Evolutionary conservation across 495 filamentous ascomycete genomes (phyloP).

Genomic region (Neurospora sp.): DNA sequence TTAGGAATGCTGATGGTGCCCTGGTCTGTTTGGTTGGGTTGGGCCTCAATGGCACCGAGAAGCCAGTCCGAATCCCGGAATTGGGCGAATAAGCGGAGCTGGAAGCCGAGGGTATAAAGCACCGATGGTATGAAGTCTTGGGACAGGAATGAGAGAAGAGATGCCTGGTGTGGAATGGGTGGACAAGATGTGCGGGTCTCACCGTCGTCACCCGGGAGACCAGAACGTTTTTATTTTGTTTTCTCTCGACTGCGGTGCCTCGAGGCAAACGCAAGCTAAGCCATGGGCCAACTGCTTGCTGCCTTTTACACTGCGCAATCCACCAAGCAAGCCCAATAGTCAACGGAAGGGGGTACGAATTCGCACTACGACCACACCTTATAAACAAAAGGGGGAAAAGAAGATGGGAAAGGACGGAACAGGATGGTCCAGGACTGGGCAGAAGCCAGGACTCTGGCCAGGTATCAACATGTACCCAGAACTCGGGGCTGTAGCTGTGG

Average conservation of each 20-base stretch:
- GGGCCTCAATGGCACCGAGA: conserved; percentile 20
- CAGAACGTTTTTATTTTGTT: not conserved
- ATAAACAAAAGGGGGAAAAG: not conserved
- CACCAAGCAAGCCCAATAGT: not conserved
- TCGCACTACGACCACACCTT: not conserved
- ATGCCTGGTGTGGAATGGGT: not conserved
- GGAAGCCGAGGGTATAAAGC: not conserved
- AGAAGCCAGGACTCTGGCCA: not conserved
- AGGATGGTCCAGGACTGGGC: not conserved
- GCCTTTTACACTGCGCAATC: not conserved
- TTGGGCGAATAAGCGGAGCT: not conserved
- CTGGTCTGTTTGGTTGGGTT: conserved; percentile 15
- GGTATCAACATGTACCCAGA: conserved; percentile 8
- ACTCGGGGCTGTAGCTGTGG: not conserved
- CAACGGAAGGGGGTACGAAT: not conserved
- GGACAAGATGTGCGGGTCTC: not conserved
- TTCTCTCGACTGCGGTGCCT: not conserved
- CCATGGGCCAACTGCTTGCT: not conserved
- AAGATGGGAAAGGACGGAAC: not conserved
- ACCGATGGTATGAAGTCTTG: not conserved
- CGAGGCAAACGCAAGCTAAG: not conserved
- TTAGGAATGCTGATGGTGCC: conserved; percentile 8
- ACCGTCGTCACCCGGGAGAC: not conserved
- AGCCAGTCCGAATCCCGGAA: not conserved
- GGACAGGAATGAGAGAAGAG: not conserved